Evolutionary conservation across 2,329 filamentous ascomycete genomes (phyloP), one percentile per base, ranked within the genome.

Genomic region (Aspergillus brasiliensis): DNA sequence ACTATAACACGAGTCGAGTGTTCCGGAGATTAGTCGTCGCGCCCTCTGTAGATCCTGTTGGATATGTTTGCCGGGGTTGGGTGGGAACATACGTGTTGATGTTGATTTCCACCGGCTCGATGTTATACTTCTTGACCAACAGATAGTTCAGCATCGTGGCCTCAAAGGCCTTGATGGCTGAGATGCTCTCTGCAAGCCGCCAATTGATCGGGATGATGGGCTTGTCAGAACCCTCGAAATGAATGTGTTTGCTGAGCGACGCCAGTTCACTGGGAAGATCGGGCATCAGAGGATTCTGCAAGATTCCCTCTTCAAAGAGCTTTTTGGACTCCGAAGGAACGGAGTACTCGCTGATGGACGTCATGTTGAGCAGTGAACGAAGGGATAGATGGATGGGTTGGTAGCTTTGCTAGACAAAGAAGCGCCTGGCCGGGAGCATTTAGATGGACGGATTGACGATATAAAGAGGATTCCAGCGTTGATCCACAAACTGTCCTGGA

Each of bases 161-260:
- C 34, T 62, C 57, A 5, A 62, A 42, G 1, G 25, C 60, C n/a
- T 62, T 62, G 5, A 62, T 23, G 2, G 52, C 56, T 3, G 60
- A 62, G 23, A 62, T 59, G 28, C 60, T 62, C 31, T 62, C 60
- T 6, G 60, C 56, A n/a, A 62, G 49, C 1, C 60, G 44, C 60
- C 60, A 59, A 13, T 62, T 62, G 1, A 62, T 44, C 2, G 60
- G 60, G 11, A 62, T 59, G n/a, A 25, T 56, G 1, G 60, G 56
- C 21, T 37, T 47, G 1, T 15, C 38, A 11, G 56, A 48, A 6
- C 60, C 60, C 2, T 40, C 8, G 21, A 55, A 62, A 15, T 52
- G 17, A 8, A 59, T 40, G 1, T 27, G 48, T 25, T 51, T 13
- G 31, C 8, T 27, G 2, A 59, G 34, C 1, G 13, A 15, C 1